phyloP scores from a whole-genome alignment of 331 rosid species.

The Stylosanthes scabra region DNA sequence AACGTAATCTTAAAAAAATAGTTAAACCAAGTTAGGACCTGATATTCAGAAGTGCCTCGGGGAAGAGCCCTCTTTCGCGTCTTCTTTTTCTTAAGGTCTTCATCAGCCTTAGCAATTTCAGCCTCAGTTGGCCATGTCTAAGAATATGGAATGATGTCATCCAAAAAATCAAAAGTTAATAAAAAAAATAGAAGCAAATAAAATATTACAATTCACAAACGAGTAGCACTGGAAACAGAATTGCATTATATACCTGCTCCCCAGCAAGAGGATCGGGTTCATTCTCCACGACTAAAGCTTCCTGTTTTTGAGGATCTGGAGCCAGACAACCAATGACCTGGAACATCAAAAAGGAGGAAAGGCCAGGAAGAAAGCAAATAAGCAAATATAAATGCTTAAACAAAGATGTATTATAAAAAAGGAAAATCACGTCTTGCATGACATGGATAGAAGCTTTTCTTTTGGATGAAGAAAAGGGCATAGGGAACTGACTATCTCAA shows the following conservation, averaged over 20 bases:
- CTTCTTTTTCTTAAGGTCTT: constrained; percentile 61
- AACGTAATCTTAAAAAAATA: background rate
- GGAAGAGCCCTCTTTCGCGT: constrained; percentile 68
- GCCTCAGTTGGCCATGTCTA: constrained; percentile 99
- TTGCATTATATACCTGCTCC: constrained; percentile 78
- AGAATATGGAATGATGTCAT: constrained; percentile 26
- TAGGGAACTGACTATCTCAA: background rate
- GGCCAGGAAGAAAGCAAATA: constrained; percentile 24
- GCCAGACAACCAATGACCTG: constrained; percentile 65
- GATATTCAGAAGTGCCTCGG: constrained; percentile 93
- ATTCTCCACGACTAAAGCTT: constrained; percentile 81
- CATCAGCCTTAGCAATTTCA: constrained; percentile 72
- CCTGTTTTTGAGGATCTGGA: constrained; percentile 76
- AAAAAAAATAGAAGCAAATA: constrained; percentile 2
- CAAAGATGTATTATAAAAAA: background rate
- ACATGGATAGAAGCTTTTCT: background rate
- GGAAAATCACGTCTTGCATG: constrained; percentile 1
- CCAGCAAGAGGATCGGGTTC: constrained; percentile 85
- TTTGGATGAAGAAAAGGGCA: background rate
- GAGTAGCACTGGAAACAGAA: constrained; percentile 18
- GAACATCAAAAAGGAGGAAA: constrained; percentile 34
- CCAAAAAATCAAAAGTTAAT: constrained; percentile 11
- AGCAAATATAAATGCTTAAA: background rate
- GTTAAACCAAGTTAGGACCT: constrained; percentile 47
- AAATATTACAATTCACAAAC: constrained; percentile 16